Evolutionary conservation across 345 rosid genomes (phyloP).

Genomic region (Arabis hirsuta): DNA sequence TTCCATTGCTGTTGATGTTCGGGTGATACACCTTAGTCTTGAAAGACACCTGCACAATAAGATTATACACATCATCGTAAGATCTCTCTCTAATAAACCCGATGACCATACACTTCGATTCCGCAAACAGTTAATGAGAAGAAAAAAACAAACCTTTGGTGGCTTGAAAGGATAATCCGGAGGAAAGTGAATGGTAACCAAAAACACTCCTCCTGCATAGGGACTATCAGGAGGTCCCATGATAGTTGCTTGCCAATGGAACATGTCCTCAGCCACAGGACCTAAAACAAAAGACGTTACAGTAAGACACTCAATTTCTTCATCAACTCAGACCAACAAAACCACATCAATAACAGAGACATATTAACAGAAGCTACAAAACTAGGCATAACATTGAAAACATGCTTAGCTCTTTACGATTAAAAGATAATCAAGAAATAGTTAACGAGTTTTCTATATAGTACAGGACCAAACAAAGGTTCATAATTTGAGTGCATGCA

Average conservation of each 20-base stretch:
- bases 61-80: background rate
- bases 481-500: background rate
- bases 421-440: background rate
- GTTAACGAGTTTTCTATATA: background rate
- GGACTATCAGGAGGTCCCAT: constrained; percentile 61
- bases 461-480: background rate
- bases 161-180: constrained; percentile 70
- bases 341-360: constrained; percentile 10
- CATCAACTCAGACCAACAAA: background rate
- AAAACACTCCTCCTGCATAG: constrained; percentile 58
- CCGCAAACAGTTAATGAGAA: background rate
- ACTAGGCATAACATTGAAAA: background rate
- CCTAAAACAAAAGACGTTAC: constrained; percentile 39
- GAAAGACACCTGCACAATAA: constrained; percentile 37
- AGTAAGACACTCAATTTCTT: background rate
- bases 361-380: background rate
- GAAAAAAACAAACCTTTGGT: constrained; percentile 49
- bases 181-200: constrained; percentile 59
- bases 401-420: background rate
- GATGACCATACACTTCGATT: background rate
- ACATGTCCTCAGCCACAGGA: constrained; percentile 64
- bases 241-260: constrained; percentile 66
- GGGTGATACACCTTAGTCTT: constrained; percentile 48
- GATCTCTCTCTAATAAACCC: background rate
- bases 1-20: constrained; percentile 45